Evolutionary conservation across 768 basidiomycete species (phyloP), one percentile per base, ranked within the genome.

Genomic region (Leccinum olivaceopallidum): DNA sequence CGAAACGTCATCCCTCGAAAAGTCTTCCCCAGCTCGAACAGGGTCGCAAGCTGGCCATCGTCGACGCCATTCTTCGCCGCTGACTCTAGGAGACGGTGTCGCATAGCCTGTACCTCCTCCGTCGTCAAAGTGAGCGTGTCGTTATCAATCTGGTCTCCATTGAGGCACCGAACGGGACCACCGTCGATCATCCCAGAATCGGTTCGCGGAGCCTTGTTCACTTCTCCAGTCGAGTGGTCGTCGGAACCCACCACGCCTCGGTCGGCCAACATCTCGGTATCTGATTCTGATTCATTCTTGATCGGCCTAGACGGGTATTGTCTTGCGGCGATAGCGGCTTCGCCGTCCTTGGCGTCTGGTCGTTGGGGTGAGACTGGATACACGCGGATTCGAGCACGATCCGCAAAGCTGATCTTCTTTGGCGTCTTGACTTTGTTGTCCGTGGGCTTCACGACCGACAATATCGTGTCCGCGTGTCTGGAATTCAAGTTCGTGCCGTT

Each of bases 381-480:
- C 12, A 71, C 62, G 6, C 63, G 36, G 51, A 72, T 59, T 10
- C 53, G 65, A 30, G 71, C 71, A 14, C 61, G 67, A 28, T 71
- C 30, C 32, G 69, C 65, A 53, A 71, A 67, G 48, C 58, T 67
- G 36, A 69, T 71, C 55, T 69, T 73, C 53, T 65, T 73, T 16
- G 61, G 69, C 8, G 65, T 62, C 63, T 65, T 71, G 52, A 59
- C 39, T 50, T 62, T 65, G 60, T 60, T 5, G 9, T 62, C 54
- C 16, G 59, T 34, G 13, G 32, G 0, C 53, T 56, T 64, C 42
- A 61, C 59, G 26, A 55, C 42, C 14, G 68, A 63, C 10, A 62
- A 28, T 9, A 28, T 24, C 51, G 16, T 56, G 22, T n/a, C 18
- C 1, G 51, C 24, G 7, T 58, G 55, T 36, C 28, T 14, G n/a